phyloP scores from a whole-genome alignment of 2,329 filamentous ascomycete species.

The Aspergillus puulaauensis region DNA sequence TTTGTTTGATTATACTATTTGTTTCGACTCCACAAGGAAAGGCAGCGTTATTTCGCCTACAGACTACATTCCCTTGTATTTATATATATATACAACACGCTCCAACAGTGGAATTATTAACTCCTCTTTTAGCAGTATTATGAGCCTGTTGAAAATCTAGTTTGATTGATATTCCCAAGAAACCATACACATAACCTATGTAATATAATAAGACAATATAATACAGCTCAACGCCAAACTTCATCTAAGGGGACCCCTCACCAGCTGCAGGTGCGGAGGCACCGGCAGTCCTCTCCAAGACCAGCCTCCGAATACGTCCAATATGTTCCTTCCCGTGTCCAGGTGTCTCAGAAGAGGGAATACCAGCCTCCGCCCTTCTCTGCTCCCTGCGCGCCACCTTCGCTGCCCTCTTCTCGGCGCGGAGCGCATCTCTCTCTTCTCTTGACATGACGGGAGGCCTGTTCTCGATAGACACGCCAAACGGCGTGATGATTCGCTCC shows the following conservation, averaged over 20 bases:
- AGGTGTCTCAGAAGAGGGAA: constrained; percentile 7
- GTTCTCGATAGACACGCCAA: constrained; percentile 35
- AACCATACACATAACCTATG: not conserved
- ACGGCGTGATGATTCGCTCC: constrained; percentile 44
- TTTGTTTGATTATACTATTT: no score
- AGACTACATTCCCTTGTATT: no score
- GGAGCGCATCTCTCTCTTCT: constrained; percentile 34
- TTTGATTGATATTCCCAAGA: not conserved
- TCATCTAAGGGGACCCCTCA: not conserved
- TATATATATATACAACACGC: not conserved
- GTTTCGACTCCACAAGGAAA: no score
- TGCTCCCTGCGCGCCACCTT: constrained; percentile 34
- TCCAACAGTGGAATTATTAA: not conserved
- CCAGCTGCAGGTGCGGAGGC: not conserved
- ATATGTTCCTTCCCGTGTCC: constrained; percentile 23
- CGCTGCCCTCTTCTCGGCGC: constrained; percentile 29
- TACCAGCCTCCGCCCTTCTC: constrained; percentile 20
- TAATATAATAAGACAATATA: constrained; percentile 3
- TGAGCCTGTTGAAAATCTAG: not conserved
- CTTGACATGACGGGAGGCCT: constrained; percentile 37
- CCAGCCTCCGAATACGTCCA: constrained; percentile 29
- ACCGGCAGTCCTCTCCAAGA: constrained; percentile 22
- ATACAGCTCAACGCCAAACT: not conserved
- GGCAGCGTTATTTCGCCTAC: no score
- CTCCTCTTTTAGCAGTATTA: not conserved